Evolutionary conservation across 768 basidiomycete species (phyloP), one percentile per base, ranked within the genome.

Genomic region (Pseudohyphozyma bogoriensis): DNA sequence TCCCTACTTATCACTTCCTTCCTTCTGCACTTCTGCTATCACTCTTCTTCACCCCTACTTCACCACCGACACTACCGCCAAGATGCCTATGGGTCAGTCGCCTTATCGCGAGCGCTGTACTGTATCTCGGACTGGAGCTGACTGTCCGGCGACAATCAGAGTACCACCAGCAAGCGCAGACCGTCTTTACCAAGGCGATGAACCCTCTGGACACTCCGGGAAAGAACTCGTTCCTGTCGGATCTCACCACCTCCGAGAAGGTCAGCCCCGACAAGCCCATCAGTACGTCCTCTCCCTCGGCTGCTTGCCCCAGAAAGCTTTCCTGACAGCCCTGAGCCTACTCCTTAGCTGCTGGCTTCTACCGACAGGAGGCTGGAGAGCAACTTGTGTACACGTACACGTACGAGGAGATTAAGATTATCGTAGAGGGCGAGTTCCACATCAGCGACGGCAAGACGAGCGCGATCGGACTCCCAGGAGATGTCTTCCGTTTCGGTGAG

Each of bases 311-410:
- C n/a, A n/a, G n/a, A n/a, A n/a, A n/a, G n/a, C n/a, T n/a, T n/a
- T n/a, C n/a, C n/a, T n/a, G n/a, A n/a, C n/a, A n/a, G n/a, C n/a
- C n/a, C n/a, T n/a, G n/a, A n/a, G n/a, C n/a, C n/a, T n/a, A n/a
- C n/a, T n/a, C n/a, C n/a, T n/a, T n/a, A n/a, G n/a, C 51, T 7
- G 51, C 51, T n/a, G 51, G 51, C n/a, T 51, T 51, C 51, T 51
- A 51, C 51, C 51, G 51, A 13, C 51, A 51, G 35, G 24, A 26
- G 4, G 36, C 35, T 11, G 51, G 51, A 22, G 35, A 36, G n/a
- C 20, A 22, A 24, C 35, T 51, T 24, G 36, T 37, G n/a, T 51
- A 51, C 51, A 51, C 51, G n/a, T 51, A 51, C 51, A 35, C 22
- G 35, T 51, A 51, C 35, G 26, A 51, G n/a, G 51, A 51, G 35